Base-by-base conservation (phyloP, 2,329 filamentous ascomycete genomes). In the Fusarium setosum region DNA sequence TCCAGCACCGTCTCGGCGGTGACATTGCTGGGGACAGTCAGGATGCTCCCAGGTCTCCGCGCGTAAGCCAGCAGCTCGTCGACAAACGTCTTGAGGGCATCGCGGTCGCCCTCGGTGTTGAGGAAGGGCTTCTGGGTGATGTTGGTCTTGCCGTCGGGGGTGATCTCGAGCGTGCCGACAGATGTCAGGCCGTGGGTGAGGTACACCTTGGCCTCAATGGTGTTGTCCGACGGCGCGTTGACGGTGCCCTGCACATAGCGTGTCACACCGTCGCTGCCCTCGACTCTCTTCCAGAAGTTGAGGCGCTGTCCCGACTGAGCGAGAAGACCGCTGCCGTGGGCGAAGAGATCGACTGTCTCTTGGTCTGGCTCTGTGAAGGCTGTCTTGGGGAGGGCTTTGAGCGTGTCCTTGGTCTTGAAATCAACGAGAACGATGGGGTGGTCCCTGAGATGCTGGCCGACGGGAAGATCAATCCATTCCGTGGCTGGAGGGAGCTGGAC, bases 381-480 rank as follows among this genome's bases (percentile, higher is more conserved):
- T 1, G 70, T 64, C 5, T 47, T 49, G 5, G 63, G 44, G 3
- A 73, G 71, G 37, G 63, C 67, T 2, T 20, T 20, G 2, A 75
- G 60, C 2, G 49, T 31, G 2, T 69, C 61, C 56, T 72, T 76
- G 50, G 72, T 73, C 17, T 73, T 57, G 53, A 78, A 68, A 44
- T 56, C 59, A 45, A 78, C 61, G 24, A 70, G 61, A 11, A 67
- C 49, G 55, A 83, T 82, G 56, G 80, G 77, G 56, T 86, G 85
- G 56, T 88, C 86, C 51, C 84, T 80, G 1, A 88, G 74, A 61
- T 85, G 85, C 67, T 85, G 80, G 3, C 86, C 86, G 4, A 88
- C 85, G 0, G 86, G 86, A 3, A 87, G 79, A n/a, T 83, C 76
- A 55, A 88, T 86, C 86, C 86, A 89, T n/a, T 83, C 74, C 24